Evolutionary conservation across 2,329 filamentous ascomycete species (phyloP), one percentile per base, ranked within the genome.

Genomic region (Colletotrichum somersetense): DNA sequence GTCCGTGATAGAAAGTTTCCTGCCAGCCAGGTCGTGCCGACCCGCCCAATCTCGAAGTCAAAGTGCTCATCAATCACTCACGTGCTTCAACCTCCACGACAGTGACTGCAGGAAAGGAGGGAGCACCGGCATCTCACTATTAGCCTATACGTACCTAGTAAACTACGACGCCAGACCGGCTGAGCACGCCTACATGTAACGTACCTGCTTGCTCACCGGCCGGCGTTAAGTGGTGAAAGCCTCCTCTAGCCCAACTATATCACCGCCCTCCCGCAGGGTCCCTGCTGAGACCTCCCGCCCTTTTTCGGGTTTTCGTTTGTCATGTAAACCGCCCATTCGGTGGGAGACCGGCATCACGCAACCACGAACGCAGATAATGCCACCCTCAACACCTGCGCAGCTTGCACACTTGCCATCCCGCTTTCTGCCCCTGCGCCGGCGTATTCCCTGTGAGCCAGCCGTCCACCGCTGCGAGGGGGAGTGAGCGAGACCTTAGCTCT

Each of bases 291-390:
- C 18, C 33, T 57, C 35, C n/a, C 53, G n/a, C 23, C 71, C 57
- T 53, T 44, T 62, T 66, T 67, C 18, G 62, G 38, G 61, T 67
- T 73, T 73, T 57, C 44, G 62, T 73, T 73, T 71, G 71, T 73
- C 67, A 73, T 71, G n/a, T 67, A 73, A 73, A 73, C 67, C 52
- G 62, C 67, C 67, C 62, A 73, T 73, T 73, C 71, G 71, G 50
- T 33, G 53, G 61, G 46, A 69, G 20, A 53, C 40, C 40, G 57
- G 33, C 71, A 73, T 73, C 71, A 58, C 71, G 71, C 66, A 72
- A 67, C 71, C 52, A 30, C 42, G 55, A 26, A 42, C n/a, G 66
- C 67, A 57, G 67, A 71, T 73, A 70, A 73, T 73, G 67, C 71
- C 71, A 73, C 62, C 35, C 33, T 23, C 3, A 26, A 12, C n/a